A percentile compares a stretch with the other conserved stretches of the same genome.
These are phyloP conservation scores for Phaeosphaeria sp. DNA, from an alignment of 2,329 filamentous ascomycete species.

Conservation along the genomic window DNA sequence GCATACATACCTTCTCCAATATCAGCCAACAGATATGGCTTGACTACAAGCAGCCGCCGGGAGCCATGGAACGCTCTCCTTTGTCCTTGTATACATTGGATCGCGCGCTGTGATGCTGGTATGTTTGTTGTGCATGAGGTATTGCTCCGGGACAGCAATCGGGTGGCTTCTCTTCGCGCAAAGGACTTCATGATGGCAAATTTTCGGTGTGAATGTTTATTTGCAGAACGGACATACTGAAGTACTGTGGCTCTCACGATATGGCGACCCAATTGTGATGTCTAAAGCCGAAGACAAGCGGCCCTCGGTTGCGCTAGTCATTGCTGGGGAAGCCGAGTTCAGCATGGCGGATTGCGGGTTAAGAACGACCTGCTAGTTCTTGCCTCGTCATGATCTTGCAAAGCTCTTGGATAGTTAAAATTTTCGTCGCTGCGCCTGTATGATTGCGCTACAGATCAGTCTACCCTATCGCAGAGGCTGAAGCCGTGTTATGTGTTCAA, in stretches of 20 bases:
- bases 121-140: constrained; percentile 29
- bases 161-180: constrained; percentile 38
- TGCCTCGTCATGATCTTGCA: neutral
- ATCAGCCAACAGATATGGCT: constrained; percentile 82
- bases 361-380: constrained; percentile 14
- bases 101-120: constrained; percentile 25
- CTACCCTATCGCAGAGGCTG: neutral
- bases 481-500: neutral
- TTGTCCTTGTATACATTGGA: constrained; percentile 30
- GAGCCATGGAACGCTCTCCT: constrained; percentile 49
- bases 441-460: neutral
- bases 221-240: constrained; percentile 30
- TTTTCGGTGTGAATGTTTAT: constrained; percentile 12
- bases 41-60: constrained; percentile 59
- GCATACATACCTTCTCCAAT: constrained; percentile 76
- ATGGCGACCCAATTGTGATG: constrained; percentile 15
- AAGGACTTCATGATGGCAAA: constrained; percentile 38
- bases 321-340: constrained; percentile 22
- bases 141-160: constrained; percentile 33
- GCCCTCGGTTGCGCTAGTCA: constrained; percentile 21
- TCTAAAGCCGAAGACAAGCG: constrained; percentile 26
- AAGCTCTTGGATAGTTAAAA: neutral
- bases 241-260: constrained; percentile 25
- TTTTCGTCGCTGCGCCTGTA: neutral
- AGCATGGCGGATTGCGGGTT: constrained; percentile 25